A percentile compares a stretch with the other conserved stretches of the same genome.
These are phyloP conservation scores for Nitzschia inconspicua DNA, from an alignment of 108 stramenopile species.

Conservation along the genomic window DNA sequence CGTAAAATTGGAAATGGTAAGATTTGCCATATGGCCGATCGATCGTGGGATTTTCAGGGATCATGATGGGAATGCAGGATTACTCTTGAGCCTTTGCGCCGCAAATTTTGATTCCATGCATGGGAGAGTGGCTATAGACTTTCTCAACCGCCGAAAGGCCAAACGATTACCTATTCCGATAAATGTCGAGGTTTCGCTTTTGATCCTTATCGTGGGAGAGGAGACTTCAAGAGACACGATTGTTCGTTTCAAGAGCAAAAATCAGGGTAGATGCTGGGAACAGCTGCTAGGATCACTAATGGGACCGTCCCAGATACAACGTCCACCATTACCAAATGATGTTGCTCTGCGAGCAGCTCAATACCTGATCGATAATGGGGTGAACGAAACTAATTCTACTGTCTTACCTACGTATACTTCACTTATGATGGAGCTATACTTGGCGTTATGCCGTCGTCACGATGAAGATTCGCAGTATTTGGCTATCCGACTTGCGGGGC, in stretches of 20 bases:
- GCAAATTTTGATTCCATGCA: slow-evolving; percentile 24
- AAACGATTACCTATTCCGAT: slow-evolving; percentile 1
- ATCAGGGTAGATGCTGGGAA: neutral
- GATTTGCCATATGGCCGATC: slow-evolving; percentile 8
- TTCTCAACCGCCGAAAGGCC: neutral
- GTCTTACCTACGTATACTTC: neutral
- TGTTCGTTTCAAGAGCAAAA: neutral
- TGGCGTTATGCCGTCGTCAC: neutral
- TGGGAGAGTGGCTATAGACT: slow-evolving; percentile 13
- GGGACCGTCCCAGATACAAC: neutral
- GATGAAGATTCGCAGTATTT: slow-evolving; percentile 12
- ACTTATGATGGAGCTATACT: slow-evolving; percentile 11
- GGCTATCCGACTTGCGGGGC: slow-evolving; percentile 1
- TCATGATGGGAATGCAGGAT: slow-evolving; percentile 1
- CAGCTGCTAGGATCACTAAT: neutral
- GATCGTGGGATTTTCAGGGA: slow-evolving; percentile 5
- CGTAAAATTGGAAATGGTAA: slow-evolving; percentile 15
- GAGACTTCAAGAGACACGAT: neutral
- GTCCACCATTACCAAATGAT: slow-evolving; percentile 10
- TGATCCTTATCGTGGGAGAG: slow-evolving; percentile 21
- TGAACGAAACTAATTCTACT: neutral
- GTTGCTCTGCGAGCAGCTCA: slow-evolving; percentile 1
- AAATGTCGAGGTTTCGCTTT: neutral
- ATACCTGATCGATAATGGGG: slow-evolving; percentile 10
- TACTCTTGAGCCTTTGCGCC: slow-evolving; percentile 7